These are phyloP conservation scores for Globisporangium yorkense DNA, from an alignment of 352 stramenopile species.

Conservation along the genomic window DNA sequence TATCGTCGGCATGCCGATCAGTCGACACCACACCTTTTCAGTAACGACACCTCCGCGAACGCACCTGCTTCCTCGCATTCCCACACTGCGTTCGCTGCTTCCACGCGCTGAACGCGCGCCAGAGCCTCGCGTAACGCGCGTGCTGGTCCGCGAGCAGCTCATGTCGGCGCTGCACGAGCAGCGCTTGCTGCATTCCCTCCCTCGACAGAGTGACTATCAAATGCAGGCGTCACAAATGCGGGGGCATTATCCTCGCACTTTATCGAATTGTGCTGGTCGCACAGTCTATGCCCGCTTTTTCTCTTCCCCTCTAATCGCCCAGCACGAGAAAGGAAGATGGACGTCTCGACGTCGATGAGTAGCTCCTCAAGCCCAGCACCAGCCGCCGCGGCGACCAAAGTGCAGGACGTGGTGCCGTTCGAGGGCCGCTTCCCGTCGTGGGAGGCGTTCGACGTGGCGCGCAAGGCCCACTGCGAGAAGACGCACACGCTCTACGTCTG, in stretches of 20 bases:
- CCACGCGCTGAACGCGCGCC: constrained; percentile 6
- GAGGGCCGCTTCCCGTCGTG: constrained; percentile 68
- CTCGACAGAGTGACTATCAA: not conserved
- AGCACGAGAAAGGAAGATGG: not conserved
- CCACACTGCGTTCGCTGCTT: not conserved
- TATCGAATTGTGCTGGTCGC: not conserved
- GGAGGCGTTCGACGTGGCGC: constrained; percentile 65
- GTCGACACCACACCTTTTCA: not conserved
- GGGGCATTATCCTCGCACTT: not conserved
- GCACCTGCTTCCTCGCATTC: constrained; percentile 7
- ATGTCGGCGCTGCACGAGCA: not conserved
- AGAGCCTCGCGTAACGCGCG: constrained; percentile 10
- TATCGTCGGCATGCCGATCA: not conserved
- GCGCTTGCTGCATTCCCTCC: not conserved
- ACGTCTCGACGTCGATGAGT: not conserved
- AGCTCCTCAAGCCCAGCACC: not conserved
- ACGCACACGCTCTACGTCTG: constrained; percentile 80
- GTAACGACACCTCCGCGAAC: not conserved
- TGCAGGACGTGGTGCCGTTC: constrained; percentile 62
- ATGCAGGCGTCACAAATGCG: not conserved
- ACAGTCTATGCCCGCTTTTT: not conserved
- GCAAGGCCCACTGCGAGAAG: constrained; percentile 64
- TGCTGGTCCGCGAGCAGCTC: constrained; percentile 12
- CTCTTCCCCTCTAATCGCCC: not conserved
- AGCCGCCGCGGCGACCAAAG: constrained; percentile 15